Percentiles rank a stretch among this genome's conserved stretches.
phyloP scores from a whole-genome alignment of 2,329 filamentous ascomycete genomes.

The Colletotrichum sidae region DNA sequence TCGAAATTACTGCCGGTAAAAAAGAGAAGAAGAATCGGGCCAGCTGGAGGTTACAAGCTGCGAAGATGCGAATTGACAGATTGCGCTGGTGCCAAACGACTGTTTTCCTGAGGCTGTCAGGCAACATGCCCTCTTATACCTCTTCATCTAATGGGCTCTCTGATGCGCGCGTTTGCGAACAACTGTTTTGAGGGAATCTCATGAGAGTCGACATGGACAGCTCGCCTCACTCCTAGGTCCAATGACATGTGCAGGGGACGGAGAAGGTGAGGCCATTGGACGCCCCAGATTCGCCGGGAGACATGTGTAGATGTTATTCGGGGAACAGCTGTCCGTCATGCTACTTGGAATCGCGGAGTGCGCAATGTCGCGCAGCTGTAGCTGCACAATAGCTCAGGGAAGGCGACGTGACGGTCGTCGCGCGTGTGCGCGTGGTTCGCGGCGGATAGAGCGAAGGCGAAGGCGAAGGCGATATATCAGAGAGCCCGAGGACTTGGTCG shows the following conservation, averaged over 20 bases:
- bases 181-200: background rate
- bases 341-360: constrained; percentile 14
- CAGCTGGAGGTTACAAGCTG: background rate
- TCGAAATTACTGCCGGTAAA: background rate
- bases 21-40: background rate
- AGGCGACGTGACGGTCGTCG: too few species aligned
- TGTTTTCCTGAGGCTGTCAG: background rate
- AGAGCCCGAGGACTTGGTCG: too few species aligned
- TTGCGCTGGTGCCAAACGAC: constrained; percentile 2
- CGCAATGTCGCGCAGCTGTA: constrained; percentile 32
- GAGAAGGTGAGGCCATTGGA: constrained; percentile 12
- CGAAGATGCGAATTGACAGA: constrained; percentile 1
- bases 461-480: too few species aligned
- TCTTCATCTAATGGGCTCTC: background rate
- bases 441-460: background rate
- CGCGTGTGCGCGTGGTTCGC: background rate
- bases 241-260: constrained; percentile 4
- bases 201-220: background rate
- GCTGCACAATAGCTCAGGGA: background rate
- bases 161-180: constrained; percentile 21
- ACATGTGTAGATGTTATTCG: constrained; percentile 13
- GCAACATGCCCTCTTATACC: constrained; percentile 1
- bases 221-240: constrained; percentile 18
- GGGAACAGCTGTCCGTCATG: constrained; percentile 32
- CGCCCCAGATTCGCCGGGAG: constrained; percentile 7